A percentile compares a stretch with the other conserved stretches of the same genome.
Conservation (phyloP, 768 basidiomycete genomes). For the Tulasnella sp. region DNA sequence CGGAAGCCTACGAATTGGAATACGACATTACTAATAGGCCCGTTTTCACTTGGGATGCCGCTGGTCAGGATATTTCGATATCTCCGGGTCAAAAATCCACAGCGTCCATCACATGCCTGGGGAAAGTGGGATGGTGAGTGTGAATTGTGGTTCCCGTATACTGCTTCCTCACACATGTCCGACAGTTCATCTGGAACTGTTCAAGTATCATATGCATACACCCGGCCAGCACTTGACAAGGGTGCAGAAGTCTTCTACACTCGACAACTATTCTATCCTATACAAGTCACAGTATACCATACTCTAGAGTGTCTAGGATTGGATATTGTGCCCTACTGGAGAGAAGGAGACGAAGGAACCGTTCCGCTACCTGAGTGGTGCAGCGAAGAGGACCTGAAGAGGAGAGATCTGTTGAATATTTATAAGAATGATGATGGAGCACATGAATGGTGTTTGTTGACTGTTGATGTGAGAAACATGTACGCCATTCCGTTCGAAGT, state of each 20-base stretch:
- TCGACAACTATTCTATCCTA: conserved; percentile 75
- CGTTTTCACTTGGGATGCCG: conserved; percentile 59
- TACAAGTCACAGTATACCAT: conserved; percentile 88
- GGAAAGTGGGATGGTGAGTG: conserved; percentile 84
- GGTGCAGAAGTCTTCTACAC: conserved; percentile 55
- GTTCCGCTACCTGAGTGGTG: conserved; percentile 21
- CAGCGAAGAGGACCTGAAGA: conserved; percentile 20
- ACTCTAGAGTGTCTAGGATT: conserved; percentile 81
- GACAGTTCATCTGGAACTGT: conserved; percentile 65
- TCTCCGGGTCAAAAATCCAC: conserved; percentile 57
- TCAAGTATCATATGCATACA: conserved; percentile 69
- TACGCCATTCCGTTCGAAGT: conserved; percentile 89
- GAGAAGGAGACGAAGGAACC: conserved; percentile 19
- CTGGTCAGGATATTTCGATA: conserved; percentile 38
- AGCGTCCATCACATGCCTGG: conserved; percentile 60
- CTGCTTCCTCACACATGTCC: conserved; percentile 11
- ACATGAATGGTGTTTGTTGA: conserved; percentile 70
- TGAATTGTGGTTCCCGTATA: not conserved
- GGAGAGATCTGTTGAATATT: conserved; percentile 27
- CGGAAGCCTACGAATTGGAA: conserved; percentile 85
- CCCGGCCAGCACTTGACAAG: conserved; percentile 23
- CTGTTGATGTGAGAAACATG: conserved; percentile 80
- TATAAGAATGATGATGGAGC: conserved; percentile 37
- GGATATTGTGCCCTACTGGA: conserved; percentile 62
- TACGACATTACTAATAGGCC: conserved; percentile 62